phyloP scores from a whole-genome alignment of 164 flowering plant species.

The Vitis labrusca region DNA sequence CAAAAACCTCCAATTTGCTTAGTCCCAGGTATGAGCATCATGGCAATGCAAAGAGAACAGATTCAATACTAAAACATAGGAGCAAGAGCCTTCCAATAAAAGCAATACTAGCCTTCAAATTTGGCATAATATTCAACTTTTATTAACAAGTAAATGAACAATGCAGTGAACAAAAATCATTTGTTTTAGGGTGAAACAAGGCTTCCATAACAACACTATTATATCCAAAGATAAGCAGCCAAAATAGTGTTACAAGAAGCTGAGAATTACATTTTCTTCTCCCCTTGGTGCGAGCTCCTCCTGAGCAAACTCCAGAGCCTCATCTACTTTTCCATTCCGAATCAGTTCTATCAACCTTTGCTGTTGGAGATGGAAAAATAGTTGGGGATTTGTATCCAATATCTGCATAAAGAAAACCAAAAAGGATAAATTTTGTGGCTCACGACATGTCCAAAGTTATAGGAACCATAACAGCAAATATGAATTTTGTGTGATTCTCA shows the following conservation, averaged over 20 bases:
- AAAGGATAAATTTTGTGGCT: background rate
- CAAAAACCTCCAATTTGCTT: constrained; percentile 18
- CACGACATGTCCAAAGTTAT: no score
- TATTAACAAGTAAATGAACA: background rate
- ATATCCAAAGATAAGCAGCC: constrained; percentile 1
- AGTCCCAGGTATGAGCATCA: background rate
- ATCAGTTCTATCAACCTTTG: constrained; percentile 92
- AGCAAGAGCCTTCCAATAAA: background rate
- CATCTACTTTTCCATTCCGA: constrained; percentile 81
- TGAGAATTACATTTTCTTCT: constrained; percentile 82
- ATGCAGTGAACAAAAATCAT: background rate
- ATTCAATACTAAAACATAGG: background rate
- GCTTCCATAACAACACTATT: background rate
- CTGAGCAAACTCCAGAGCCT: constrained; percentile 95
- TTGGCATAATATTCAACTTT: background rate
- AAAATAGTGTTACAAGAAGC: background rate
- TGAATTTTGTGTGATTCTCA: no score
- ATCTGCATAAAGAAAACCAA: constrained; percentile 56
- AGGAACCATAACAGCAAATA: no score
- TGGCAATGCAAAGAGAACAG: background rate
- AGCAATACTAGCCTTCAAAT: background rate
- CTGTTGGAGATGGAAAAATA: constrained; percentile 96
- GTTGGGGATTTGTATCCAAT: constrained; percentile 87
- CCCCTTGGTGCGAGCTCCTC: constrained; percentile 99
- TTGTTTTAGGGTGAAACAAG: background rate